Evolutionary conservation across 2,329 filamentous ascomycete species (phyloP).

Genomic region (Neonectria magnoliae): DNA sequence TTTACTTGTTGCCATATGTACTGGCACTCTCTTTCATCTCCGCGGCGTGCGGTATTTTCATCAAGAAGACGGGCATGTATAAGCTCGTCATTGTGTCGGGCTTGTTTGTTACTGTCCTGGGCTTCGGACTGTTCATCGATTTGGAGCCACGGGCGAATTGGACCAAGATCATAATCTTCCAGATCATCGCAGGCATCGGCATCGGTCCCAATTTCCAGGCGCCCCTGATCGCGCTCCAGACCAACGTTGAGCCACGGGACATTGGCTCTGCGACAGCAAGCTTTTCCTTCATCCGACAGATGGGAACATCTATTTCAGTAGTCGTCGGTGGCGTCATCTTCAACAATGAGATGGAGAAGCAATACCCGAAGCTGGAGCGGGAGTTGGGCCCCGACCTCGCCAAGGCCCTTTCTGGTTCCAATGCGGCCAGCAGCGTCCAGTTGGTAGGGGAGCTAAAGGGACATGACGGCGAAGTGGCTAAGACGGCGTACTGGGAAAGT

Average conservation of each 20-base stretch:
- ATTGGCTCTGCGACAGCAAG: conserved; percentile 76
- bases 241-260: conserved; percentile 68
- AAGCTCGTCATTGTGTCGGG: conserved; percentile 68
- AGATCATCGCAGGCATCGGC: conserved; percentile 71
- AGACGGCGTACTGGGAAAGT: conserved; percentile 59
- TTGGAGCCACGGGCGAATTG: conserved; percentile 66
- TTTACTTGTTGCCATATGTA: conserved; percentile 78
- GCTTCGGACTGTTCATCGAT: conserved; percentile 71
- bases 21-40: conserved; percentile 73
- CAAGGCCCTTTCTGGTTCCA: conserved; percentile 63
- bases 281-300: conserved; percentile 73
- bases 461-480: conserved; percentile 54
- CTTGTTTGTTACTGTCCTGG: conserved; percentile 68
- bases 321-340: conserved; percentile 83
- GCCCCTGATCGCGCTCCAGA: conserved; percentile 74
- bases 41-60: conserved; percentile 63
- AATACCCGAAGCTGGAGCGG: conserved; percentile 57
- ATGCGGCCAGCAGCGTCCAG: conserved; percentile 69
- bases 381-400: conserved; percentile 63
- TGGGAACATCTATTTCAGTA: conserved; percentile 74
- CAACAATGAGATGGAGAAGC: conserved; percentile 75
- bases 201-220: conserved; percentile 76
- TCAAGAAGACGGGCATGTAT: conserved; percentile 74
- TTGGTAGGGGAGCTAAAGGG: conserved; percentile 63
- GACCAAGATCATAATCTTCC: conserved; percentile 67